Percentiles rank a stretch among this genome's conserved stretches.
Conservation (phyloP, 805 yeast species). For the Lachancea sp. region DNA sequence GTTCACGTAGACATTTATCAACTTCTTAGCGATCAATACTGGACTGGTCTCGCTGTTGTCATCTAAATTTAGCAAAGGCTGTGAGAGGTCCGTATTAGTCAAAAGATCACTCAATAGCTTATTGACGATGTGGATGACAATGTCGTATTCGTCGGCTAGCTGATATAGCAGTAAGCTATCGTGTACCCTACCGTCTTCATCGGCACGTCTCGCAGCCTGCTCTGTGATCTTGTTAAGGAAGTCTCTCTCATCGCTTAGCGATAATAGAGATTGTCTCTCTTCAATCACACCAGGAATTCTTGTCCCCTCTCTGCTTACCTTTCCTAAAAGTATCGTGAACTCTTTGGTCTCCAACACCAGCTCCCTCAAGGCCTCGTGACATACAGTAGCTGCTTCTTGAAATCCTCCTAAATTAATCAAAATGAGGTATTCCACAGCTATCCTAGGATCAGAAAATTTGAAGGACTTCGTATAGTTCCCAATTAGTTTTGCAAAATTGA, state of each 20-base stretch:
- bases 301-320: constrained; percentile 66
- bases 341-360: constrained; percentile 82
- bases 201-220: constrained; percentile 78
- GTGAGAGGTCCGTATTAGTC: constrained; percentile 61
- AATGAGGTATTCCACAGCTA: constrained; percentile 84
- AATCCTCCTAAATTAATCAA: constrained; percentile 52
- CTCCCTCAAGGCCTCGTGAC: constrained; percentile 77
- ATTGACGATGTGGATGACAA: constrained; percentile 70
- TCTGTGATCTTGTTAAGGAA: constrained; percentile 70
- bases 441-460: constrained; percentile 78
- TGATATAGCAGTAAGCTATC: constrained; percentile 85
- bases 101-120: constrained; percentile 72
- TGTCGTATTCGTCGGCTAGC: constrained; percentile 79
- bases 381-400: constrained; percentile 45
- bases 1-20: constrained; percentile 37
- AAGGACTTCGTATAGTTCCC: constrained; percentile 80
- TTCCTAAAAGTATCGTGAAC: constrained; percentile 77
- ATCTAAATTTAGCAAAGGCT: constrained; percentile 38
- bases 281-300: constrained; percentile 81
- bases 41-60: constrained; percentile 41
- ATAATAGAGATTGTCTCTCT: constrained; percentile 59
- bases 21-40: constrained; percentile 34
- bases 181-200: constrained; percentile 81
- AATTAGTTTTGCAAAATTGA: constrained; percentile 53
- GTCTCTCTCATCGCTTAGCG: constrained; percentile 49